A percentile compares a stretch with the other conserved stretches of the same genome.
These are phyloP conservation scores for Linum trigynum DNA, from an alignment of 345 rosid genomes.

Conservation along the genomic window DNA sequence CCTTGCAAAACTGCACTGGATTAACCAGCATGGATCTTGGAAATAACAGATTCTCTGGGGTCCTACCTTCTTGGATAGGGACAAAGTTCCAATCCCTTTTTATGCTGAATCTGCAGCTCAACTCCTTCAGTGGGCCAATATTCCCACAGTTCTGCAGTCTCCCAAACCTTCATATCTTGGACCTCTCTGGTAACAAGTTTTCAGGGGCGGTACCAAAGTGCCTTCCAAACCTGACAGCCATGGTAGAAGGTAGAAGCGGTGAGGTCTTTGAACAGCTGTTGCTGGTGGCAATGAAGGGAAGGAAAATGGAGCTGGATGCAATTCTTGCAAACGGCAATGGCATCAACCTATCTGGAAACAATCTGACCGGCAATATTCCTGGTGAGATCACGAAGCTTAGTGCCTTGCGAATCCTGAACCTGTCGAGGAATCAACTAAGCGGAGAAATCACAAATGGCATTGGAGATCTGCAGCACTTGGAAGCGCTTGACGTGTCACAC, in stretches of 20 bases:
- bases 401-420: neutral
- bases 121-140: neutral
- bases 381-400: neutral
- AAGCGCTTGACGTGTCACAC: slow-evolving; percentile 1
- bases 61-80: slow-evolving; percentile 3
- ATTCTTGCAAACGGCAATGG: neutral
- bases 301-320: neutral
- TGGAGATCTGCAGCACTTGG: slow-evolving; percentile 1
- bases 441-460: slow-evolving; percentile 1
- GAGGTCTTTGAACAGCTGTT: neutral
- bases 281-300: neutral
- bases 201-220: slow-evolving; percentile 3
- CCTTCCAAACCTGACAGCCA: neutral
- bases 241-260: neutral
- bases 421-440: neutral
- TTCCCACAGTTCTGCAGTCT: neutral
- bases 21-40: slow-evolving; percentile 3
- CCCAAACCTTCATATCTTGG: slow-evolving; percentile 4
- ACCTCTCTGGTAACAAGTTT: neutral
- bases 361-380: slow-evolving; percentile 1
- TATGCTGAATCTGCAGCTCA: neutral
- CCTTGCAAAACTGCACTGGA: slow-evolving; percentile 1
- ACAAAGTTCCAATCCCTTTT: neutral
- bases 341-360: slow-evolving; percentile 6
- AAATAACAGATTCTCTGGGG: neutral